Percentiles rank a stretch among this genome's conserved stretches.
Conservation (phyloP, 345 rosid species). For the Diplotaxis tenuifolia region DNA sequence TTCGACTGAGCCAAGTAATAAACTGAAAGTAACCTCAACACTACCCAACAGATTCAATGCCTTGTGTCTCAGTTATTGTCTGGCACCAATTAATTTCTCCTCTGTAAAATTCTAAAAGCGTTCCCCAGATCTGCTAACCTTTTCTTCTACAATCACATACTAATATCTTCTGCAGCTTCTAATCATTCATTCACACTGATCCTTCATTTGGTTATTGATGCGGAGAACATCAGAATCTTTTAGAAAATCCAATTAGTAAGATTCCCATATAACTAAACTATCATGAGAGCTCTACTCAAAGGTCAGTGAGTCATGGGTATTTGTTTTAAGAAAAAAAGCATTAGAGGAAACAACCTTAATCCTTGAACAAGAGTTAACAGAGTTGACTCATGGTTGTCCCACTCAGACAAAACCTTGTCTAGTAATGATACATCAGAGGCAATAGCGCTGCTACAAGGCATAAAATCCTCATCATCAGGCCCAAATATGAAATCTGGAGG, state of each 20-base stretch:
- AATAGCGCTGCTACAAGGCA: conserved; percentile 40
- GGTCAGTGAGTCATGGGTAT: background rate
- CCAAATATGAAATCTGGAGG: conserved; percentile 91
- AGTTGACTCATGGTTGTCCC: conserved; percentile 71
- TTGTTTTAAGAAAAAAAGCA: background rate
- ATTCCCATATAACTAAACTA: background rate
- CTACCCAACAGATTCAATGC: conserved; percentile 20
- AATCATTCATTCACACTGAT: background rate
- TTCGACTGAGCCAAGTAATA: background rate
- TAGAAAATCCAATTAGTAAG: background rate
- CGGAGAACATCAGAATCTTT: background rate
- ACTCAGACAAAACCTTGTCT: conserved; percentile 50
- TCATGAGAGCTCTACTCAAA: background rate
- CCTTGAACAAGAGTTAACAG: conserved; percentile 63
- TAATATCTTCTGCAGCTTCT: background rate
- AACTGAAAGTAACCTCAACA: conserved; percentile 51
- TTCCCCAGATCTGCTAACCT: conserved; percentile 51
- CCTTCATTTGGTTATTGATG: background rate
- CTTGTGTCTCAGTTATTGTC: conserved; percentile 47
- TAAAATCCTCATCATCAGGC: conserved; percentile 72
- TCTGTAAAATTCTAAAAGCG: conserved; percentile 55
- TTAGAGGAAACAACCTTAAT: conserved; percentile 51
- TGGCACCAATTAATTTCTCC: conserved; percentile 71
- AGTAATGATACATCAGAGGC: conserved; percentile 34
- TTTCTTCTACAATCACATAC: conserved; percentile 26